Evolutionary conservation across 306 rosid genomes (phyloP), one percentile per base, ranked within the genome.

Genomic region (Medicago arabica): DNA sequence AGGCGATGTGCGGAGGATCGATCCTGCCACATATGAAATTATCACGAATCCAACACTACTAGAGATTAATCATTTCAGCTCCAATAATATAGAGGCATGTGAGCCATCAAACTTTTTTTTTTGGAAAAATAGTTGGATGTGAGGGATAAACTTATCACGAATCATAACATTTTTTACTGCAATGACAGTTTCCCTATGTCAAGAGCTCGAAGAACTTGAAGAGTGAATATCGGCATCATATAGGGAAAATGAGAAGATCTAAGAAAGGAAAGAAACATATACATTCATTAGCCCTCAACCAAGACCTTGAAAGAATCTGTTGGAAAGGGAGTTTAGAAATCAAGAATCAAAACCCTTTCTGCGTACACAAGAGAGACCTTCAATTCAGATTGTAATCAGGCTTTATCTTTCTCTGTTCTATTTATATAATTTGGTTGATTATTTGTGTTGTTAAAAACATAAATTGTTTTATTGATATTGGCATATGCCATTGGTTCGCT

Each of bases 1-100:
- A 23, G 99, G 99, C 62, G 97, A 95, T 87, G 78, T 95, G 83
- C 86, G 97, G 78, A 88, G 84, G 49, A 82, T 92, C 4, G 89
- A 92, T 67, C 55, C 83, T 19, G 6, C 62, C 39, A 87, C 97
- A 40, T 84, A 44, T 49, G 76, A 75, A 61, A 53, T 92, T 67
- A 83, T 95, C 77, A 88, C 93, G 8, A 84, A 90, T 79, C 96
- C 97, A 50, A 88, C 81, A 41, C 49, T 95, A 80, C 85, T 92
- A 79, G 96, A 89, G 86, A 92, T 95, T 63, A 84, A 95, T 82
- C 75, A 59, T 55, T 88, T 83, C 73, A 95, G 97, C 85, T 84
- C 91, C 72, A 84, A 88, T 55, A 95, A 95, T 81, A 83, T 19
- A 89, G 97, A 95, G 96, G 99, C 83, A 82, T 57, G 64, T 85